Evolutionary conservation across 2,329 filamentous ascomycete species (phyloP).

Genomic region (Sporothrix euskadiensis): DNA sequence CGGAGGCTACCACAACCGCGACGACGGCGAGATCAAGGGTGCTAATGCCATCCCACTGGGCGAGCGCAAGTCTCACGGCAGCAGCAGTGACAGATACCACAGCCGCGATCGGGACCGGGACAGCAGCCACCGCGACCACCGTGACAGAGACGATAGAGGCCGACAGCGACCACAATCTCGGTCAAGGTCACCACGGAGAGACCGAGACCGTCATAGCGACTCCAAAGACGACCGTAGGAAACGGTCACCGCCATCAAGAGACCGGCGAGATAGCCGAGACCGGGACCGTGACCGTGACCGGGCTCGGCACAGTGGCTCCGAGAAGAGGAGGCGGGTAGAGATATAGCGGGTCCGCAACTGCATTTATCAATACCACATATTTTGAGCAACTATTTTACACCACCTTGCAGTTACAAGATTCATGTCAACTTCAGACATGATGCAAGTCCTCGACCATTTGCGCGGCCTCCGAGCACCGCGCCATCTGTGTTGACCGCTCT

Average conservation of each 20-base stretch:
- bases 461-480: not conserved
- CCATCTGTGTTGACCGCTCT: not conserved
- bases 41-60: constrained; percentile 72
- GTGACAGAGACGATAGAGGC: constrained; percentile 38
- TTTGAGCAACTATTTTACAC: not conserved
- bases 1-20: constrained; percentile 13
- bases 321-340: constrained; percentile 62
- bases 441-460: not conserved
- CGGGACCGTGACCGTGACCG: constrained; percentile 45
- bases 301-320: constrained; percentile 53
- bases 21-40: constrained; percentile 55
- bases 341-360: constrained; percentile 1
- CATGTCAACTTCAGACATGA: not conserved
- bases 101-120: constrained; percentile 29
- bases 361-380: not conserved
- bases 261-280: constrained; percentile 47
- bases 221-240: constrained; percentile 53
- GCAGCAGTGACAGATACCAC: constrained; percentile 36
- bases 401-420: not conserved
- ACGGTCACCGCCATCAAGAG: constrained; percentile 55
- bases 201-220: constrained; percentile 41
- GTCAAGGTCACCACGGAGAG: constrained; percentile 44
- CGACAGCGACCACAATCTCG: constrained; percentile 38
- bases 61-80: constrained; percentile 50
- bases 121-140: constrained; percentile 34